Conservation (phyloP, 169 alveolate genomes). For the Eimeria necatrix region DNA sequence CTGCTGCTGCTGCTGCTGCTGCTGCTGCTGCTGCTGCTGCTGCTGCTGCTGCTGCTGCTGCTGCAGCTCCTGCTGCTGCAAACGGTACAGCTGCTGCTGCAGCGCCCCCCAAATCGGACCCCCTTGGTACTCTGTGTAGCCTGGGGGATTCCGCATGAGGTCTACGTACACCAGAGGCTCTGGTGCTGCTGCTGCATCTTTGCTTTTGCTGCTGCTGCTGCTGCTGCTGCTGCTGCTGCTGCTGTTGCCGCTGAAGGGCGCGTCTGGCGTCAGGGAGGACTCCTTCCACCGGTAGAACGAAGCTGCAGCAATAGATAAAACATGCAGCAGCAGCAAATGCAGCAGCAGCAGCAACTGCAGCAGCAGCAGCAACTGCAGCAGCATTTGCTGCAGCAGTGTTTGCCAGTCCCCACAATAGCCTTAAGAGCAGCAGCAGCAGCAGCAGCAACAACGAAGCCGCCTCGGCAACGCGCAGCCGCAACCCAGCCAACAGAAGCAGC, state of each 20-base stretch:
- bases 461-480: too few species aligned
- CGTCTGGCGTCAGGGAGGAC: constrained; percentile 40
- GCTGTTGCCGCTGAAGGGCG: constrained; percentile 41
- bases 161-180: constrained; percentile 67
- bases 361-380: neutral
- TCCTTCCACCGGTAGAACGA: constrained; percentile 74
- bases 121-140: constrained; percentile 77
- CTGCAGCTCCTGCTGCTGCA: constrained; percentile 15
- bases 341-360: neutral
- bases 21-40: neutral
- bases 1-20: neutral
- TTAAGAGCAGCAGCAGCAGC: too few species aligned
- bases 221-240: constrained; percentile 40
- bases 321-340: neutral
- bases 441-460: neutral
- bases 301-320: constrained; percentile 11
- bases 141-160: constrained; percentile 70
- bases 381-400: neutral
- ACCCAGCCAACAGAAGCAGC: too few species aligned
- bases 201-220: neutral
- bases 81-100: constrained; percentile 25
- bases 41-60: neutral
- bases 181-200: neutral
- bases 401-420: too few species aligned
- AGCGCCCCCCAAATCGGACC: constrained; percentile 71